phyloP scores from a whole-genome alignment of 495 filamentous ascomycete genomes.

The Hyaloscypha finlandica region DNA sequence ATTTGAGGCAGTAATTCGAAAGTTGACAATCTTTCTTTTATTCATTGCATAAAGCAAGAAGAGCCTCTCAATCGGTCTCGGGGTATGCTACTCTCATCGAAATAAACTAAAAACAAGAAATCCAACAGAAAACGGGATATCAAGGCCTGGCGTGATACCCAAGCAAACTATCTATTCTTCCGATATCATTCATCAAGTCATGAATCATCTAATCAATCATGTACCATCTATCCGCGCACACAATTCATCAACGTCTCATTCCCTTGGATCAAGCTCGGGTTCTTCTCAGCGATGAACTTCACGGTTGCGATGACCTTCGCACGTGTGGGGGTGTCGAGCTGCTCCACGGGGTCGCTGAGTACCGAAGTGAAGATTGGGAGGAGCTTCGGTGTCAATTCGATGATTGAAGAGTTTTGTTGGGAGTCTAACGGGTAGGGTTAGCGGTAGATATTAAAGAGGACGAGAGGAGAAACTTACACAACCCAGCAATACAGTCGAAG shows the following conservation, averaged over 20 bases:
- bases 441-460: conserved; percentile 24
- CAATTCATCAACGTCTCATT: conserved; percentile 25
- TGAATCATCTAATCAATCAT: conserved; percentile 15
- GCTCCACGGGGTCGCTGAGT: conserved; percentile 74
- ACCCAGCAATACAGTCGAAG: conserved; percentile 80
- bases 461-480: conserved; percentile 62
- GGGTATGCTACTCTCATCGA: neutral
- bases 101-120: neutral
- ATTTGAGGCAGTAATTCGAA: too few species aligned
- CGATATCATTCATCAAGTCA: conserved; percentile 20
- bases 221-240: conserved; percentile 12
- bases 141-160: neutral
- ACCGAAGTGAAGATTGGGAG: conserved; percentile 81
- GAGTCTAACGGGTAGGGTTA: conserved; percentile 55
- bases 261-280: conserved; percentile 26
- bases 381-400: conserved; percentile 73
- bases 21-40: neutral
- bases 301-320: conserved; percentile 68
- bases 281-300: conserved; percentile 63
- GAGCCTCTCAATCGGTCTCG: neutral
- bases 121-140: neutral
- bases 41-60: conserved; percentile 1
- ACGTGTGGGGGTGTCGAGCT: conserved; percentile 81
- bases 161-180: conserved; percentile 16
- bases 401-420: conserved; percentile 68